Conservation (phyloP, 768 basidiomycete genomes). For the Hemileccinum impolitum region DNA sequence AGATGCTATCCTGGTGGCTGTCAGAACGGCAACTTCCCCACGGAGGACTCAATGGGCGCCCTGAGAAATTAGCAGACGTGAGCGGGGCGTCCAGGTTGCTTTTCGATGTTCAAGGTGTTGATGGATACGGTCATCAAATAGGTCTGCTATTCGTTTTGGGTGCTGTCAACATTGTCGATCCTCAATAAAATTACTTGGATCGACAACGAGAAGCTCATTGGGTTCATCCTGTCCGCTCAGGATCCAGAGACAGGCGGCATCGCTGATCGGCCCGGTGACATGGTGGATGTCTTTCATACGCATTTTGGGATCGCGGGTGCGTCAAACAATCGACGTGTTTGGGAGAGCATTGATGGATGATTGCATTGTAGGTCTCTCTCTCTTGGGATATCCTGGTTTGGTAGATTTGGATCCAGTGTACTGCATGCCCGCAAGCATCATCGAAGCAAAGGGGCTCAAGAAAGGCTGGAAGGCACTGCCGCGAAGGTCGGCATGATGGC, state of each 20-base stretch:
- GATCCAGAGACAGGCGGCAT: constrained; percentile 91
- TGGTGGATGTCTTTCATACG: constrained; percentile 98
- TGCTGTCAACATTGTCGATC: constrained; percentile 84
- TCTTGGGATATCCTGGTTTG: constrained; percentile 83
- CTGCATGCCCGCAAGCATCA: constrained; percentile 85
- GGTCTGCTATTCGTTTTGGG: constrained; percentile 97
- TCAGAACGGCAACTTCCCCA: constrained; percentile 89
- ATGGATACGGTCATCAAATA: background rate
- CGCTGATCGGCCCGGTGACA: constrained; percentile 88
- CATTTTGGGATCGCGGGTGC: constrained; percentile 85
- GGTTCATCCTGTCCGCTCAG: constrained; percentile 88
- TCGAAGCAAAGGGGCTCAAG: constrained; percentile 64
- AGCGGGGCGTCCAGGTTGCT: constrained; percentile 24
- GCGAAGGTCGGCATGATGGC: constrained; percentile 20
- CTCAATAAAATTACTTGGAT: constrained; percentile 85
- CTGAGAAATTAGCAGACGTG: constrained; percentile 96
- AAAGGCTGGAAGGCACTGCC: constrained; percentile 42
- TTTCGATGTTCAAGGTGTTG: background rate
- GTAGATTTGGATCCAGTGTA: constrained; percentile 90
- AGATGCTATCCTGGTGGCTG: constrained; percentile 91
- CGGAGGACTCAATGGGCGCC: constrained; percentile 95
- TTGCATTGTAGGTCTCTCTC: constrained; percentile 59
- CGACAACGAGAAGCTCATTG: constrained; percentile 68
- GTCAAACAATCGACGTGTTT: background rate
- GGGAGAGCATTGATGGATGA: background rate